Percentiles rank a stretch among this genome's conserved stretches.
Conservation (phyloP, 768 basidiomycete species). For the Amanita exitialis region DNA sequence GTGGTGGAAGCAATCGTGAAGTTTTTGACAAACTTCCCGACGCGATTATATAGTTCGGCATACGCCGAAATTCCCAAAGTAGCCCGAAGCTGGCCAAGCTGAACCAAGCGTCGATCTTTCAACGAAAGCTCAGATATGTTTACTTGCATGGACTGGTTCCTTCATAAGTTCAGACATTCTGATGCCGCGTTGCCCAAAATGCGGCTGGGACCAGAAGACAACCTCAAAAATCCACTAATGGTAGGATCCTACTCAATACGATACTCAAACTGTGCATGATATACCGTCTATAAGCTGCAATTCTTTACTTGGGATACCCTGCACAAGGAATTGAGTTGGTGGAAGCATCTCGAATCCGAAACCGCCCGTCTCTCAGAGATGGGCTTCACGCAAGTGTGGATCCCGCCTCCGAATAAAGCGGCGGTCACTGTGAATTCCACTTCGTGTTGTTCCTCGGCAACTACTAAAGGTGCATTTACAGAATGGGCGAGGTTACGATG, state of each 20-base stretch:
- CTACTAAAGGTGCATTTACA: conserved; percentile 19
- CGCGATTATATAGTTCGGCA: conserved; percentile 10
- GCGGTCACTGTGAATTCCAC: conserved; percentile 38
- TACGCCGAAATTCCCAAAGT: conserved; percentile 7
- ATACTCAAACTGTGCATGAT: neutral
- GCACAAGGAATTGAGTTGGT: conserved; percentile 60
- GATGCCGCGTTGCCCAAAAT: conserved; percentile 44
- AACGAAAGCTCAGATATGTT: neutral
- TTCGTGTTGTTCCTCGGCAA: neutral
- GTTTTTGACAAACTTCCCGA: conserved; percentile 9
- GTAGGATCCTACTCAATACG: conserved; percentile 24
- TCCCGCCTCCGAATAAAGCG: conserved; percentile 79
- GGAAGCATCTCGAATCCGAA: conserved; percentile 63
- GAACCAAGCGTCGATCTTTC: too few species aligned
- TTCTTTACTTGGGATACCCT: conserved; percentile 78
- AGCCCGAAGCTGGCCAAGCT: neutral
- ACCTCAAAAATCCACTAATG: conserved; percentile 54
- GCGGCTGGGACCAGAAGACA: conserved; percentile 45
- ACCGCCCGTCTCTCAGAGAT: conserved; percentile 51
- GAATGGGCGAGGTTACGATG: conserved; percentile 76
- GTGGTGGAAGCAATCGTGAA: conserved; percentile 25
- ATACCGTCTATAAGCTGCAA: conserved; percentile 43
- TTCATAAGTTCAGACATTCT: conserved; percentile 10
- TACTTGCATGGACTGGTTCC: neutral
- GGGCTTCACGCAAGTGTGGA: conserved; percentile 76